These are phyloP conservation scores for Licmophora abbreviata DNA, from an alignment of 108 stramenopile genomes.

Conservation along the genomic window DNA sequence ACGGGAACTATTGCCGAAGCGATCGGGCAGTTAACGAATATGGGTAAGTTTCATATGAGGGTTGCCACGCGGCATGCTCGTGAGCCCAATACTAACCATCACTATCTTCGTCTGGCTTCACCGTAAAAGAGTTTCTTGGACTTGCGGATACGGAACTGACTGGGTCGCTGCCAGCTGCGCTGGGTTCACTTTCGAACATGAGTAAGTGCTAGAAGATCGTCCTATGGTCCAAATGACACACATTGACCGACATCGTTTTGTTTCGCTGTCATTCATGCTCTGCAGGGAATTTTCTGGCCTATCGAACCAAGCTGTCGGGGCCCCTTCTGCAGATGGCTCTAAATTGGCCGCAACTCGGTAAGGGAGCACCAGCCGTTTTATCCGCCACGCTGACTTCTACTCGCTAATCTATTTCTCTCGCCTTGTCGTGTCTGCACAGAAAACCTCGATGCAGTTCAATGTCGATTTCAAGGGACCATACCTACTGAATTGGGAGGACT, in stretches of 20 bases:
- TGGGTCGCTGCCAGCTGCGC: background rate
- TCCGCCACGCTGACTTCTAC: too few species aligned
- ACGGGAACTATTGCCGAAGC: background rate
- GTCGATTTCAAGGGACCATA: constrained; percentile 1
- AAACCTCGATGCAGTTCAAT: background rate
- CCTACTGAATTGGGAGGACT: background rate
- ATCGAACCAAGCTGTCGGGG: background rate
- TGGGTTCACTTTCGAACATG: background rate
- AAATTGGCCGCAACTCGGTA: background rate
- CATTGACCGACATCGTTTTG: too few species aligned
- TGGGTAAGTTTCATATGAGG: too few species aligned
- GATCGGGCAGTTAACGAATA: background rate
- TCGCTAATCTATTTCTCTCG: too few species aligned
- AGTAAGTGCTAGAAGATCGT: too few species aligned
- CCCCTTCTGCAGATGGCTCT: background rate
- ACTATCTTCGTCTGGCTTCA: too few species aligned
- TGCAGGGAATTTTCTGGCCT: constrained; percentile 1
- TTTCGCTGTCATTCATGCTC: too few species aligned
- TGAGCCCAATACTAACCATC: too few species aligned
- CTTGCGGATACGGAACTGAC: background rate
- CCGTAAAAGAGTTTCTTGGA: background rate
- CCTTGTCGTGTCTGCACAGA: too few species aligned
- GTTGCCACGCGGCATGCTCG: too few species aligned
- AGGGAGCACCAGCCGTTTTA: too few species aligned
- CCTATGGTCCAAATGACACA: too few species aligned